Evolutionary conservation across 192 early-diverging fungal genomes (phyloP).

Genomic region (Backusella psychrophila): DNA sequence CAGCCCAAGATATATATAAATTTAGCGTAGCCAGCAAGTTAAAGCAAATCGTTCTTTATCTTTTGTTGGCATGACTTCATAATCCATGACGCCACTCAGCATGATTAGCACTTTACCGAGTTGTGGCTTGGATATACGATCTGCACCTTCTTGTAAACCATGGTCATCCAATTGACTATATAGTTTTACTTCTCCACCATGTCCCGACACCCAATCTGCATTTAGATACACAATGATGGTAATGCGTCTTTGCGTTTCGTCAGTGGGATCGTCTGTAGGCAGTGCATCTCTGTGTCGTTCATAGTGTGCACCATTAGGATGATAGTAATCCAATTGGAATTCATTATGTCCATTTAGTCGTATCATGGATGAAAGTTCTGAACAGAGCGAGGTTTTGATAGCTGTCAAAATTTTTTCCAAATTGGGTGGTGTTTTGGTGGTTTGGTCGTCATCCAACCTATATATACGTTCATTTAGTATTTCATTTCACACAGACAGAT

Average conservation of each 20-base stretch:
- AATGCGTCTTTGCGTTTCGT: constrained; percentile 52
- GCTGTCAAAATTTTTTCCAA: constrained; percentile 35
- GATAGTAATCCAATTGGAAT: constrained; percentile 50
- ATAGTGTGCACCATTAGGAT: constrained; percentile 43
- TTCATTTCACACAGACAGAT: neutral
- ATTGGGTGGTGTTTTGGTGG: constrained; percentile 15
- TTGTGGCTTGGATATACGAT: constrained; percentile 7
- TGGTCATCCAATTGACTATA: constrained; percentile 42
- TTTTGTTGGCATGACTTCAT: constrained; percentile 45
- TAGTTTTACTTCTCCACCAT: constrained; percentile 56
- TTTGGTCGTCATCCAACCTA: constrained; percentile 30
- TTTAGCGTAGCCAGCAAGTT: constrained; percentile 49
- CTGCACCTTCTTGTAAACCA: constrained; percentile 36
- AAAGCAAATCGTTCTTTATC: constrained; percentile 43
- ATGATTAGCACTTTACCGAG: constrained; percentile 40
- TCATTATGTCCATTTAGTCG: constrained; percentile 45
- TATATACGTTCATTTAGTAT: neutral
- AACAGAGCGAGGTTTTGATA: constrained; percentile 35
- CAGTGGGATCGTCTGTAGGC: constrained; percentile 47
- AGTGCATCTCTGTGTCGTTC: constrained; percentile 59
- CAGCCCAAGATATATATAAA: neutral
- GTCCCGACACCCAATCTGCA: constrained; percentile 41
- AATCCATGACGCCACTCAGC: constrained; percentile 54
- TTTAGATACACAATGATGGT: constrained; percentile 59
- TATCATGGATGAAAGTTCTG: constrained; percentile 41